Evolutionary conservation across 139 green algal genomes (phyloP), one percentile per base, ranked within the genome.

Genomic region (Closterium sp.): DNA sequence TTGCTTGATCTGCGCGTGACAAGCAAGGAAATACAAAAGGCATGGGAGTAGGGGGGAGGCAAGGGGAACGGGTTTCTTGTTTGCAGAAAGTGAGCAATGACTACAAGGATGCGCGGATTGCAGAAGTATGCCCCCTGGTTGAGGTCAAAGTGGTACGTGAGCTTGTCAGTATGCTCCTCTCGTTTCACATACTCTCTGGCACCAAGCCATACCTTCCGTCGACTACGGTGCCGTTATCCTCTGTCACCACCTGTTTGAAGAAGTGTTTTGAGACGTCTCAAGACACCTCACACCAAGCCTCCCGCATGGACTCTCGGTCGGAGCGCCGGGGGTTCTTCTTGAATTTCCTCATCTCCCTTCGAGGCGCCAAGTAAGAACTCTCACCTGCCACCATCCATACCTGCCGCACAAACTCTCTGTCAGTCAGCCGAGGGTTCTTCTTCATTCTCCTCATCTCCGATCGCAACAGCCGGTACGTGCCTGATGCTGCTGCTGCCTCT

Each of bases 121-220:
- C 62, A 9, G 70, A 89, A 92, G 11, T 92, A 92, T 2, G 90
- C 38, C 1, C 24, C 90, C 1, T 92, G 90, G 17, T 42, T 89
- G 27, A 92, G 90, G 5, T 90, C 70, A 42, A 89, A 29, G 70
- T 13, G 85, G n/a, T 28, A 28, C 0, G 70, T 31, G 30, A 92
- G 89, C 42, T 92, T 27, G 4, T 28, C 31, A 9, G 79, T 31
- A 24, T 73, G 62, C 22, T 89, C 90, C 90, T 92, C 90, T 21
- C n/a, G n/a, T n/a, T n/a, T n/a, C n/a, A n/a, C n/a, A n/a, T n/a
- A n/a, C n/a, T n/a, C n/a, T n/a, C n/a, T n/a, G n/a, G n/a, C n/a
- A n/a, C n/a, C n/a, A n/a, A n/a, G n/a, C 32, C 32, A 38, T 38
- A 38, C 32, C 32, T 38, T n/a, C n/a, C n/a, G n/a, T n/a, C n/a